Percentiles rank a stretch among this genome's conserved stretches.
phyloP scores from a whole-genome alignment of 73 alveolate species.

The Tetrahymena elliotti region DNA sequence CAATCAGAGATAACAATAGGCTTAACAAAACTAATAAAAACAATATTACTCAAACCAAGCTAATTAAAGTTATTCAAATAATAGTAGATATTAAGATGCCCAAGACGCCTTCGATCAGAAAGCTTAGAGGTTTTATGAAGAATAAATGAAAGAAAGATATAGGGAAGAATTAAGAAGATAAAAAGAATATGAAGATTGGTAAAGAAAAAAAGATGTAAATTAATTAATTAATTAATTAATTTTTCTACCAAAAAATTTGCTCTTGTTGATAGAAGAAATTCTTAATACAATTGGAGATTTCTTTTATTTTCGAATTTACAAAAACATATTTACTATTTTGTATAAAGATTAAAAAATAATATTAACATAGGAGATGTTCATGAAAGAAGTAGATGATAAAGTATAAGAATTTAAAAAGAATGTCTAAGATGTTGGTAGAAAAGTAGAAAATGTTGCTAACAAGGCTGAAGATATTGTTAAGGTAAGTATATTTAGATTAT shows the following conservation, averaged over 20 bases:
- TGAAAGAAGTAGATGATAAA: not conserved
- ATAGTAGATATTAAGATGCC: not conserved
- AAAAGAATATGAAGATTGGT: not conserved
- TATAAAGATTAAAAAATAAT: not conserved
- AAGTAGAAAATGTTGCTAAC: not conserved
- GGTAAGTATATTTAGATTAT: not conserved
- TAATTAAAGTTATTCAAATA: not conserved
- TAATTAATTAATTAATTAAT: not conserved
- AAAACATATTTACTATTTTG: not conserved
- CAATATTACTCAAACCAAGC: not conserved
- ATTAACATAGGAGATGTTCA: not conserved
- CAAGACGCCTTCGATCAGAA: not conserved
- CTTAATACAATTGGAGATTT: not conserved
- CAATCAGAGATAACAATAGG: not conserved
- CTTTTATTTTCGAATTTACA: not conserved
- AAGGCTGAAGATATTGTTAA: not conserved
- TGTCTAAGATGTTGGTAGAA: not conserved
- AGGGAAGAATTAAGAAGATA: not conserved
- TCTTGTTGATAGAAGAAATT: not conserved
- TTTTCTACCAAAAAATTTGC: not conserved
- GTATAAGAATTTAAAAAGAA: not conserved
- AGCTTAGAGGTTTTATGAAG: not conserved
- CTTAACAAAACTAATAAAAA: not conserved
- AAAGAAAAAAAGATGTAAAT: not conserved
- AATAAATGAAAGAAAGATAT: not conserved